A percentile compares a stretch with the other conserved stretches of the same genome.
Conservation (phyloP, 2,329 filamentous ascomycete genomes). For the Ceratocystis lukuohia region DNA sequence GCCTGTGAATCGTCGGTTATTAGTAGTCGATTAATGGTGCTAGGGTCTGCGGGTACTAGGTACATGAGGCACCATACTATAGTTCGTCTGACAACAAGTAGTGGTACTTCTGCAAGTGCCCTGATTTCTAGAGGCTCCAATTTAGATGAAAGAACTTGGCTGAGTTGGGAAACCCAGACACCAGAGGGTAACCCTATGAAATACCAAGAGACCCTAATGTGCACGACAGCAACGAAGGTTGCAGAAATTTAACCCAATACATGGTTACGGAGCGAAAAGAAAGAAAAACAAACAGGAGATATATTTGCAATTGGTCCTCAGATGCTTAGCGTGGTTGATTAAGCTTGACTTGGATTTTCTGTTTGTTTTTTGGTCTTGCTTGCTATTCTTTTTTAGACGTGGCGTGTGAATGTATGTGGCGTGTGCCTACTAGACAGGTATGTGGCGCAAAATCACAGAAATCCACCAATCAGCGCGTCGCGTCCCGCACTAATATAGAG, state of each 20-base stretch:
- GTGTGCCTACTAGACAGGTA: neutral
- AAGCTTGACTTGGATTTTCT: neutral
- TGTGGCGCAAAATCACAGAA: constrained; percentile 6
- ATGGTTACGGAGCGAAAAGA: no score
- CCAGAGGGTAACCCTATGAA: no score
- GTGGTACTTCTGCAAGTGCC: neutral
- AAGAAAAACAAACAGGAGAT: no score
- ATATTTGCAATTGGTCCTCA: no score
- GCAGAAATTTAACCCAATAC: no score
- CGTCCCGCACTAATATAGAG: neutral
- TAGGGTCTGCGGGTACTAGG: neutral
- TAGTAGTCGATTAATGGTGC: neutral
- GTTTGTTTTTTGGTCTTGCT: neutral
- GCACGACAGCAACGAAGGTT: no score
- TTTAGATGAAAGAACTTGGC: neutral
- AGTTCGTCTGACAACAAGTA: neutral
- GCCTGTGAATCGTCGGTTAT: constrained; percentile 29
- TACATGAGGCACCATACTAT: neutral
- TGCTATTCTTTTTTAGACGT: neutral
- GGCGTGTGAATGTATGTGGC: neutral
- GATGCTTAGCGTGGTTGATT: neutral
- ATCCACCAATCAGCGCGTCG: constrained; percentile 19
- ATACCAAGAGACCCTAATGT: no score
- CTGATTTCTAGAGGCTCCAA: neutral
- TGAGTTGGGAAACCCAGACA: neutral